These are phyloP conservation scores for Volvariella surrecta DNA, from an alignment of 1,284 basidiomycete species.

Conservation along the genomic window DNA sequence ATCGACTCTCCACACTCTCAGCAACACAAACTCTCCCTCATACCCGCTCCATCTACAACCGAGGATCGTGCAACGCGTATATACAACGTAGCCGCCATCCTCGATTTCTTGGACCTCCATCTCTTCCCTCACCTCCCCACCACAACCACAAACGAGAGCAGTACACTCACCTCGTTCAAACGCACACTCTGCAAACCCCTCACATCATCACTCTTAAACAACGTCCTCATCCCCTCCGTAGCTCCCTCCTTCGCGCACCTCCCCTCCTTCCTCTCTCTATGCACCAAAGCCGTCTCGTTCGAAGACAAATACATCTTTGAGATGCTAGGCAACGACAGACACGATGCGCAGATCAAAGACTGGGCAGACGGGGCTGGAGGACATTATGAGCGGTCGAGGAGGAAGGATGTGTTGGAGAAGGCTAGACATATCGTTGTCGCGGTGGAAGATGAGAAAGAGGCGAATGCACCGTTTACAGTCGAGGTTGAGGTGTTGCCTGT, in stretches of 20 bases:
- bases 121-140: constrained; percentile 50
- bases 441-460: constrained; percentile 22
- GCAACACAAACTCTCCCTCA: constrained; percentile 38
- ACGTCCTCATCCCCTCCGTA: constrained; percentile 57
- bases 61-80: constrained; percentile 34
- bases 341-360: constrained; percentile 42
- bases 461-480: constrained; percentile 26
- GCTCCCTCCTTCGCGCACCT: constrained; percentile 53
- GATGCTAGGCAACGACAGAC: constrained; percentile 37
- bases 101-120: constrained; percentile 48
- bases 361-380: constrained; percentile 57
- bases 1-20: constrained; percentile 22
- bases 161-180: constrained; percentile 23
- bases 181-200: constrained; percentile 51
- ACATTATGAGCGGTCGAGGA: constrained; percentile 68
- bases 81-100: constrained; percentile 39
- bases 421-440: constrained; percentile 41
- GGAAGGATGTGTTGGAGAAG: constrained; percentile 51
- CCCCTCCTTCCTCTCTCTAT: constrained; percentile 51
- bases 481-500: constrained; percentile 24
- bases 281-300: constrained; percentile 47
- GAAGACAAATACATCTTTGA: constrained; percentile 49
- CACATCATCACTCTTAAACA: constrained; percentile 48
- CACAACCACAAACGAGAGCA: constrained; percentile 14
- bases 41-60: constrained; percentile 33